phyloP scores from a whole-genome alignment of 768 basidiomycete genomes.

The Boletales sp. region DNA sequence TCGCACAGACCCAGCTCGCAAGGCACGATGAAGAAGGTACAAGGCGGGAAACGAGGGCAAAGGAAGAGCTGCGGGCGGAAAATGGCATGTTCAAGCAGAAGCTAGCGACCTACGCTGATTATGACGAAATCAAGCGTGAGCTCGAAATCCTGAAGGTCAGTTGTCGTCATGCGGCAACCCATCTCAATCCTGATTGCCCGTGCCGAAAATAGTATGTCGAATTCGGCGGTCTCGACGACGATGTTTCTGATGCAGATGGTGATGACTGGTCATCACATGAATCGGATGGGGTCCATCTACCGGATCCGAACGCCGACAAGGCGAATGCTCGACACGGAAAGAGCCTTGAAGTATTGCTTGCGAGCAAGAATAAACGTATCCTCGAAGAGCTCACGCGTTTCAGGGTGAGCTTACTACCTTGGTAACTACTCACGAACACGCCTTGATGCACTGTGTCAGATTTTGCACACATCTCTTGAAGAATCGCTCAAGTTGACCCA shows the following conservation, averaged over 20 bases:
- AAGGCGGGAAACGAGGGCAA: constrained; percentile 18
- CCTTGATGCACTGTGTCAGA: constrained; percentile 40
- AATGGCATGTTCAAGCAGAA: constrained; percentile 64
- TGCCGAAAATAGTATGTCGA: constrained; percentile 75
- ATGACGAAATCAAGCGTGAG: constrained; percentile 97
- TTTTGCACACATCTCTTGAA: constrained; percentile 80
- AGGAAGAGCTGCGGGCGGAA: constrained; percentile 49
- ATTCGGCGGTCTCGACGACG: constrained; percentile 80
- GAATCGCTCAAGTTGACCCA: constrained; percentile 56
- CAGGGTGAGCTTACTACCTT: constrained; percentile 46
- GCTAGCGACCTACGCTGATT: constrained; percentile 75
- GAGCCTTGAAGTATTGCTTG: constrained; percentile 87
- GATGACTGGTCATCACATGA: constrained; percentile 41
- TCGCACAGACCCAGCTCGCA: constrained; percentile 16
- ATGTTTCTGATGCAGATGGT: constrained; percentile 53
- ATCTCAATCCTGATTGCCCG: background rate
- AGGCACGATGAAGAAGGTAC: constrained; percentile 11
- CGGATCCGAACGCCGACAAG: constrained; percentile 87
- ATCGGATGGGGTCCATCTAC: constrained; percentile 60
- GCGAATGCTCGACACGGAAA: constrained; percentile 71
- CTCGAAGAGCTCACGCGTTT: constrained; percentile 91
- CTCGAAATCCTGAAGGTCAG: constrained; percentile 96
- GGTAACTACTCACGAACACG: background rate
- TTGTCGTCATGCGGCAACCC: background rate
- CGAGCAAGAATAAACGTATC: constrained; percentile 90